These are phyloP conservation scores for Phanerochaete sordida DNA, from an alignment of 768 basidiomycete genomes.

Conservation along the genomic window DNA sequence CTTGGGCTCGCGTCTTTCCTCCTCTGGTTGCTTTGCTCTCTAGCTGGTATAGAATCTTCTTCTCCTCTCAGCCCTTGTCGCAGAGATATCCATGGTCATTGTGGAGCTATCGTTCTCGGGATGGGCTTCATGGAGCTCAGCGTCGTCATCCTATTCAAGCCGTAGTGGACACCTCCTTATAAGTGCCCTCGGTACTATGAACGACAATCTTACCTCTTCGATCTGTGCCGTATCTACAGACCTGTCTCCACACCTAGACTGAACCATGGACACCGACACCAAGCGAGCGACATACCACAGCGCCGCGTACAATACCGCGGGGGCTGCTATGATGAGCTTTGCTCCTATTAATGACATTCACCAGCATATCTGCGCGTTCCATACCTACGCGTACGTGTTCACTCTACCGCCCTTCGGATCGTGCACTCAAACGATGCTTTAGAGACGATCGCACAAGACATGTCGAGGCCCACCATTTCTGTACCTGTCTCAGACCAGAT, in stretches of 20 bases:
- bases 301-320: constrained; percentile 24
- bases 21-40: too few relatives aligned
- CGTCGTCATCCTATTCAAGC: too few relatives aligned
- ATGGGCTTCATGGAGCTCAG: neutral
- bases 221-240: too few relatives aligned
- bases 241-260: neutral
- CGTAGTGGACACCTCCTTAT: too few relatives aligned
- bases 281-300: constrained; percentile 26
- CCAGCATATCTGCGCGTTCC: constrained; percentile 32
- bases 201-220: too few relatives aligned
- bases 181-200: too few relatives aligned
- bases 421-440: neutral
- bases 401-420: neutral
- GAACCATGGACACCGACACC: constrained; percentile 27
- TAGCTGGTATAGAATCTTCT: too few relatives aligned
- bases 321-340: constrained; percentile 28
- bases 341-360: constrained; percentile 33
- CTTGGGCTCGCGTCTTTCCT: too few relatives aligned
- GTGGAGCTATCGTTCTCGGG: neutral
- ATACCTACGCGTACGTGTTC: constrained; percentile 27
- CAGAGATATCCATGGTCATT: too few relatives aligned
- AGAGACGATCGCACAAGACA: constrained; percentile 31
- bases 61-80: too few relatives aligned
- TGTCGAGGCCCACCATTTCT: constrained; percentile 43
- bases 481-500: constrained; percentile 34